Evolutionary conservation across 2,329 filamentous ascomycete genomes (phyloP), one percentile per base, ranked within the genome.

Genomic region (Nigrospora osmanthi): DNA sequence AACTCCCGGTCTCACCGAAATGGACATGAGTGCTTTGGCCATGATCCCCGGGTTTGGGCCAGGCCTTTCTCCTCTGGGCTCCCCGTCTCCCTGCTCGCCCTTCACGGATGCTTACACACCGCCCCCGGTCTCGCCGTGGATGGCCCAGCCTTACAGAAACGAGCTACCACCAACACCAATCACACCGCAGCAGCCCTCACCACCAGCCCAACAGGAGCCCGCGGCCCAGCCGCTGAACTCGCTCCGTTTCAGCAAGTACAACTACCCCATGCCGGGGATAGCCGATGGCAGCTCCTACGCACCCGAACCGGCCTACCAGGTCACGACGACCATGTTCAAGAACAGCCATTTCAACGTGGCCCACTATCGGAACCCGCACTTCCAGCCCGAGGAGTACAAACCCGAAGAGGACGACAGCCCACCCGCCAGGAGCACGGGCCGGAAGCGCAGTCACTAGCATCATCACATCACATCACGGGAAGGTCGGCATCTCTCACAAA

Each of bases 261-360:
- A 74, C 46, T 75, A 73, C 46, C 62, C 64, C 11, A 54, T 60
- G 16, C 54, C 54, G 35, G 53, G 53, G 3, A 49, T 54, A 41
- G 56, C 64, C 17, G 72, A 70, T 5, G 15, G 40, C 43, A 67
- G 60, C 46, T 60, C 58, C 38, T 57, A 47, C 9, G 58, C 58
- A 40, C 58, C 57, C 35, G 73, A 76, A 46, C 69, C 72, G n/a
- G 62, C 67, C 4, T 72, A 74, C 42, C n/a, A 14, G 40, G 14
- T 36, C 17, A 70, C 69, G 43, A 83, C 77, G 2, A 73, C 68
- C 42, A 78, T 76, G 1, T 85, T 85, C 55, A 81, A 80, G 55
- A 83, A 84, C 52, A 81, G 75, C 43, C 77, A 83, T 44, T 83
- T 78, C 63, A 85, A 84, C 54, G 73, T 73, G 39, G 80, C 81